Evolutionary conservation across 768 basidiomycete species (phyloP).

Genomic region (Tricholoma terreum): DNA sequence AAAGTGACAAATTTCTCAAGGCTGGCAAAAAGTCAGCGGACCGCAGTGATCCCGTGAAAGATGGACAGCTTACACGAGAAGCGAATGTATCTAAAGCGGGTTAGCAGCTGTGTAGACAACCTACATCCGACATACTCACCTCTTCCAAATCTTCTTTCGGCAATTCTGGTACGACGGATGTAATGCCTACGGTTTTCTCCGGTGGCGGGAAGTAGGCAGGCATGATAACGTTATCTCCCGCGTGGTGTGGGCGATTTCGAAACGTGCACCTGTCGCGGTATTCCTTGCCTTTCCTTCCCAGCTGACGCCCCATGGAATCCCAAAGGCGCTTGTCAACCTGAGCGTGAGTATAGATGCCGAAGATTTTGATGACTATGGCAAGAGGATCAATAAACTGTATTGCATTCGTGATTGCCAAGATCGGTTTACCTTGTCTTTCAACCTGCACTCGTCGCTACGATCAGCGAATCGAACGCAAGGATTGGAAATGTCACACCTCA

Average conservation of each 20-base stretch:
- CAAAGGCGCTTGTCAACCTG: constrained; percentile 37
- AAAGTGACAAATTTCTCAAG: constrained; percentile 46
- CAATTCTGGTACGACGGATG: background rate
- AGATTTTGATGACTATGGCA: constrained; percentile 31
- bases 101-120: background rate
- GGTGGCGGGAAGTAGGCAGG: background rate
- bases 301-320: constrained; percentile 36
- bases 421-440: constrained; percentile 20
- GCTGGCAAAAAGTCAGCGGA: constrained; percentile 13
- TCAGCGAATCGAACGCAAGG: background rate
- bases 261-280: constrained; percentile 1
- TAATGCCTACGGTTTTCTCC: background rate
- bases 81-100: constrained; percentile 46
- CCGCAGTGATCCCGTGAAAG: background rate
- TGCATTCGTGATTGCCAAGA: background rate
- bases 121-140: background rate
- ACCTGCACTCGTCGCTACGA: constrained; percentile 18
- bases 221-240: background rate
- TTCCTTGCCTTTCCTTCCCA: constrained; percentile 29
- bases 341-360: constrained; percentile 39
- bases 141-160: constrained; percentile 1
- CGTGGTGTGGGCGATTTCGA: background rate
- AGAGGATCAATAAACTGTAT: background rate
- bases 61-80: constrained; percentile 44
- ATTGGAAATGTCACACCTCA: constrained; percentile 16